Base-by-base conservation (phyloP, 305 asterid species). In the Rubia peregrina region DNA sequence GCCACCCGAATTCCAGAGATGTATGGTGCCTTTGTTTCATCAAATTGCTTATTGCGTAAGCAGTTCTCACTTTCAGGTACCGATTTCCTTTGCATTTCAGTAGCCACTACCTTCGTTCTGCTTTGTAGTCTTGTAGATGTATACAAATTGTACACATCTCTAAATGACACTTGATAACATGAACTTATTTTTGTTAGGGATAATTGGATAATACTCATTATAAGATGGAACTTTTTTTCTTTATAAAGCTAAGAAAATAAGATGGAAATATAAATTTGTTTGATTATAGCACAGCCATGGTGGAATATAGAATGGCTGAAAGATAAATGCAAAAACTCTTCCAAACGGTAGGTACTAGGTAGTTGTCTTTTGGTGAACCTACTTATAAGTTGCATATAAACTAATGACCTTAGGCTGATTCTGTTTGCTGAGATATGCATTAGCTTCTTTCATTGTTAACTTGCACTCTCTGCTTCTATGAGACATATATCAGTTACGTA, bases 41-140 rank as follows among this genome's bases (percentile, higher is more conserved):
- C 94, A 85, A 80, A 83, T 90, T 77, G 79, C 92, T 14, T 85
- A 73, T 65, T 85, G 97, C 85, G 77, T 90, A 89, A 88, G 79
- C 60, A 87, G 96, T 75, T 80, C 87, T 56, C 95, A 90, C 75
- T 88, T 90, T 76, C 95, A 90, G 97, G 96, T 88, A 86, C 60
- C 59, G 42, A n/a, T 33, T 67, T 19, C 65, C 4, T 59, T 56
- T 61, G 40, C 33, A 7, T 26, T 61, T 64, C 65, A 59, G 51
- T 64, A 48, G 73, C 0, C 73, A 63, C 5, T 43, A 44, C 67
- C 9, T 10, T n/a, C n/a, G 44, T 66, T 65, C 36, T 16, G n/a
- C n/a, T n/a, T n/a, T n/a, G n/a, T n/a, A n/a, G 10, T 60, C 59
- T 0, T 40, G 21, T 13, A 12, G 72, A 33, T 36, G 61, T 68